Conservation (phyloP, 2,329 filamentous ascomycete species). For the Capronia coronata region DNA sequence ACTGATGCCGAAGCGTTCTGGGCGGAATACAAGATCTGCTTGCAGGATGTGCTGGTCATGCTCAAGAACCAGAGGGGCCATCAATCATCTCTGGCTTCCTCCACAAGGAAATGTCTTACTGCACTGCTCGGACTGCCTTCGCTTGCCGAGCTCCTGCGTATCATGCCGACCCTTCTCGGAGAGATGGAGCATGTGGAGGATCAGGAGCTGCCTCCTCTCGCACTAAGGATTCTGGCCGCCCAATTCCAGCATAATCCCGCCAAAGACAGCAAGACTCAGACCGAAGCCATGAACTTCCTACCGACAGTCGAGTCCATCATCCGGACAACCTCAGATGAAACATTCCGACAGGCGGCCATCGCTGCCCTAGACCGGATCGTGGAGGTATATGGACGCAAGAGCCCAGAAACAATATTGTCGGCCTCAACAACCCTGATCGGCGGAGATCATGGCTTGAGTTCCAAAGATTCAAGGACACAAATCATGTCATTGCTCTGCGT, state of each 20-base stretch:
- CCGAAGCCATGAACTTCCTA: conserved; percentile 54
- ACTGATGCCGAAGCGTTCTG: conserved; percentile 12
- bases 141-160: conserved; percentile 80
- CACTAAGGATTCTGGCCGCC: conserved; percentile 70
- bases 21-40: conserved; percentile 27
- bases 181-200: conserved; percentile 54
- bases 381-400: conserved; percentile 92
- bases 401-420: conserved; percentile 66
- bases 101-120: conserved; percentile 62
- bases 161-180: conserved; percentile 73
- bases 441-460: conserved; percentile 31
- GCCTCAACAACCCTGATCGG: conserved; percentile 73
- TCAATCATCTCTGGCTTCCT: conserved; percentile 30
- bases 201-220: conserved; percentile 66
- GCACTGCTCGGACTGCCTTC: conserved; percentile 79
- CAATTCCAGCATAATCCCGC: conserved; percentile 69
- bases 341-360: conserved; percentile 78
- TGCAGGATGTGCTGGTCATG: conserved; percentile 24
- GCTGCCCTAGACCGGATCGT: conserved; percentile 87
- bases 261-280: conserved; percentile 47
- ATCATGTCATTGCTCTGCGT: conserved; percentile 62
- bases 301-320: conserved; percentile 72
- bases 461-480: conserved; percentile 17
- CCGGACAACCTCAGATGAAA: conserved; percentile 61
- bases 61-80: conserved; percentile 16